Percentiles rank a stretch among this genome's conserved stretches.
These are phyloP conservation scores for Heracleum sosnowskyi DNA, from an alignment of 129 eudicot genomes.

Conservation along the genomic window DNA sequence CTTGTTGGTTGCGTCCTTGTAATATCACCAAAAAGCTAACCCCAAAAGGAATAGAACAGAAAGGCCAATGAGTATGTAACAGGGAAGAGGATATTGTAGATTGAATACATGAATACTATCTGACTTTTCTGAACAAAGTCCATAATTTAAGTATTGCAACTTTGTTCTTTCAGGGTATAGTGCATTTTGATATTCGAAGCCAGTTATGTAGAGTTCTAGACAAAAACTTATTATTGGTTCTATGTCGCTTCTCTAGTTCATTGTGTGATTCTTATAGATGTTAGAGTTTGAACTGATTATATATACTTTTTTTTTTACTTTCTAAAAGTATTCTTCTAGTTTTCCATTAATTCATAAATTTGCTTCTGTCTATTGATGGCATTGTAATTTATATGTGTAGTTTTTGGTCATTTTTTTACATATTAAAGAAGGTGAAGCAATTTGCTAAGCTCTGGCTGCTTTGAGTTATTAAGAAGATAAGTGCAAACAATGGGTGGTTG, in stretches of 20 bases:
- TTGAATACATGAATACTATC: neutral
- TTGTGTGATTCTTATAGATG: neutral
- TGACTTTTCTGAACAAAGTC: neutral
- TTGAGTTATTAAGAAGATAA: neutral
- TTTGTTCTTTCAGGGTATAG: neutral
- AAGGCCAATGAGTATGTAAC: neutral
- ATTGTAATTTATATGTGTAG: neutral
- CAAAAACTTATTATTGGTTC: neutral
- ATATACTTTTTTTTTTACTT: neutral
- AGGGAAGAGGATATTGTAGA: neutral
- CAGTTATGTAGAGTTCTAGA: neutral
- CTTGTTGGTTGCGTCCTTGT: neutral
- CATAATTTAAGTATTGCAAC: neutral
- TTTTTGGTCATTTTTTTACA: neutral
- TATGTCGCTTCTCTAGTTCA: neutral
- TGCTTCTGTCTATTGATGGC: neutral
- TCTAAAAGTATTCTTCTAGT: too few species aligned
- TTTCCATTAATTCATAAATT: neutral
- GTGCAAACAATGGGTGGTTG: constrained; percentile 68
- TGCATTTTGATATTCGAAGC: neutral
- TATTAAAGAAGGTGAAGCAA: constrained; percentile 6
- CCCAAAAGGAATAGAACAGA: neutral
- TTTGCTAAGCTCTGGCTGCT: neutral
- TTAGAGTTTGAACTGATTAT: neutral
- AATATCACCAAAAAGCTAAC: neutral